Evolutionary conservation across 2,329 filamentous ascomycete species (phyloP).

Genomic region (Pseudogymnoascus sp.): DNA sequence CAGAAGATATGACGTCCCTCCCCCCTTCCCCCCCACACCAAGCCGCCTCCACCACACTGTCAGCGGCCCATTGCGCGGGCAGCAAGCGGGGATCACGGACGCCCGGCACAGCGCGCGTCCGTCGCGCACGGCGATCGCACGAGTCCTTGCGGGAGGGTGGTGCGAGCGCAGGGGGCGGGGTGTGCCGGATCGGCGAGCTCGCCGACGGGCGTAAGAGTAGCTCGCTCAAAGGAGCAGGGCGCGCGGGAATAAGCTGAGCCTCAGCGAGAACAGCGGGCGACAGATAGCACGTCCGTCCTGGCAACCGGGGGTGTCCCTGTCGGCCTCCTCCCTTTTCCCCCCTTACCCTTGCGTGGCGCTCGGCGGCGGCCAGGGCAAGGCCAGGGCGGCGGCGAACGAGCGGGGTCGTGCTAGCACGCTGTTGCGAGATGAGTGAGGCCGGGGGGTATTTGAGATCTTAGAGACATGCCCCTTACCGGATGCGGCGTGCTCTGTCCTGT

Average conservation of each 20-base stretch:
- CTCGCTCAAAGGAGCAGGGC: no score
- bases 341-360: background rate
- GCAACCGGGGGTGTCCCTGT: background rate
- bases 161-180: background rate
- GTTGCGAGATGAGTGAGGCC: no score
- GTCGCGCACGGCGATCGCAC: no score
- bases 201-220: background rate
- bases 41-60: background rate
- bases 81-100: background rate
- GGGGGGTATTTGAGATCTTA: background rate
- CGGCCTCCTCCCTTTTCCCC: background rate
- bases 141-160: no score
- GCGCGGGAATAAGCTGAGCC: background rate
- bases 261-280: no score
- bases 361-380: background rate
- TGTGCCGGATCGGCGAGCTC: background rate
- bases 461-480: background rate
- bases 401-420: background rate
- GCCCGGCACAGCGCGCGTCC: no score
- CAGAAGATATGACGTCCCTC: background rate
- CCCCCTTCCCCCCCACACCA: no score
- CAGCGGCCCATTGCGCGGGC: background rate
- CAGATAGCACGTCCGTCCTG: background rate
- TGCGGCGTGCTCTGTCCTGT: background rate
- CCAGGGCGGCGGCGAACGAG: background rate